phyloP scores from a whole-genome alignment of 2,329 filamentous ascomycete species.

The Paraconiothyrium sp. region DNA sequence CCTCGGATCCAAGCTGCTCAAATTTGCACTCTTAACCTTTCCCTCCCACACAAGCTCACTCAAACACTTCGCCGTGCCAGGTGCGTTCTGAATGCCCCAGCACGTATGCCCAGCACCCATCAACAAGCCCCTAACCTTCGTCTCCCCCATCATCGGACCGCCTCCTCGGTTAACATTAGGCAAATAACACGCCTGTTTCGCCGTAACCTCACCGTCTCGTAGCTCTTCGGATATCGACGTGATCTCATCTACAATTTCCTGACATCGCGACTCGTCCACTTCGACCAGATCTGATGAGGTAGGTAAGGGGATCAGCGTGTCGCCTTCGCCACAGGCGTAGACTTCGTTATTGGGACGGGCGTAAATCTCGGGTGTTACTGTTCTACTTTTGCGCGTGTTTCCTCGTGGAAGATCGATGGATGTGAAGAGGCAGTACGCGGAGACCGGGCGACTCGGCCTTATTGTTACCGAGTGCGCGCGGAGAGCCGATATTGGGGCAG shows the following conservation, averaged over 20 bases:
- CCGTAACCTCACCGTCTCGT: slow-evolving; percentile 65
- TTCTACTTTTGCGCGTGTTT: slow-evolving; percentile 48
- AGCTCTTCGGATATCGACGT: slow-evolving; percentile 63
- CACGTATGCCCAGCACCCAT: slow-evolving; percentile 93
- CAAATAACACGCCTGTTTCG: slow-evolving; percentile 91
- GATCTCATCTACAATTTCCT: slow-evolving; percentile 86
- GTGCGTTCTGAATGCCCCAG: slow-evolving; percentile 98
- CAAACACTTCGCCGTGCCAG: slow-evolving; percentile 70
- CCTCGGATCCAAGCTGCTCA: slow-evolving; percentile 54
- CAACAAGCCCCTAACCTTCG: slow-evolving; percentile 76
- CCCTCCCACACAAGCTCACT: slow-evolving; percentile 59
- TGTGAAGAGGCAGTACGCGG: slow-evolving; percentile 84
- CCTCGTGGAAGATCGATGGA: slow-evolving; percentile 77
- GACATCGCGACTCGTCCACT: slow-evolving; percentile 78
- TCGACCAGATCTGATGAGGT: slow-evolving; percentile 77
- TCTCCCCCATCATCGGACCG: slow-evolving; percentile 81
- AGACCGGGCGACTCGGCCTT: slow-evolving; percentile 66
- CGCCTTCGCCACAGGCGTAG: slow-evolving; percentile 93
- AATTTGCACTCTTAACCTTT: slow-evolving; percentile 52
- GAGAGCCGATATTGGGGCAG: slow-evolving; percentile 67
- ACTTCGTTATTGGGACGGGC: slow-evolving; percentile 87
- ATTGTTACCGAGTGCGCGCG: slow-evolving; percentile 72
- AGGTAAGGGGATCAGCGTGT: slow-evolving; percentile 78
- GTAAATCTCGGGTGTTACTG: slow-evolving; percentile 91
- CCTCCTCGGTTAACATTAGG: slow-evolving; percentile 72